Base-by-base conservation (phyloP, 495 filamentous ascomycete genomes). In the Collariella sp. region DNA sequence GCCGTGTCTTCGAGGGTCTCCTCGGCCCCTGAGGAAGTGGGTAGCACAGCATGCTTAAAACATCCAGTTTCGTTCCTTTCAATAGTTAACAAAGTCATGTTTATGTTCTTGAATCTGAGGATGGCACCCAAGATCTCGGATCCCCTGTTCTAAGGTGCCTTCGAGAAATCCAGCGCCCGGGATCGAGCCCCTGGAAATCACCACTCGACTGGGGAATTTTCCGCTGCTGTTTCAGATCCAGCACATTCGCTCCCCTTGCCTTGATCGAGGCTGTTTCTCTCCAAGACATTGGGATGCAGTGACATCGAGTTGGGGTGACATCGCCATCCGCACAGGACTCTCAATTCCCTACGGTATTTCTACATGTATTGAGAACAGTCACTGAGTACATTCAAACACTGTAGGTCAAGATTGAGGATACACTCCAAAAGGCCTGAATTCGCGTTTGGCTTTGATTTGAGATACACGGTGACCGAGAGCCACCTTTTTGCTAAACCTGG, bases 151-250 rank as follows among this genome's bases (percentile, higher is more conserved):
- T 40, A 40, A 16, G n/a, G 38, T 18, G 34, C 4, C 12, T 12
- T 22, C 5, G 4, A 5, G 26, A 31, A 9, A 7, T 12, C 35
- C 35, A n/a, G 35, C 3, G 35, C 35, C 6, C 10, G 35, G 6
- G 26, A 18, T 13, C n/a, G 26, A 52, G 24, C 50, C 49, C 50
- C 50, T 52, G 50, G 26, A 44, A 52, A 44, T 24, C 29, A 24
- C 40, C 16, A 34, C 49, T 24, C 9, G 41, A 38, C 50, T 20
- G 20, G 50, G 41, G 19, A 31, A 26, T 12, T 38, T 15, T 33
- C 33, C 20, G 31, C 29, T 18, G 50, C 20, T 39, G 54, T 57
- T 52, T 52, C 43, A 46, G 44, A 9, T 35, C 10, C 15, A 42
- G 29, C 52, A 54, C 34, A 29, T 31, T 13, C 22, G n/a, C 18